Evolutionary conservation across 192 early-diverging fungal species (phyloP), one percentile per base, ranked within the genome.

Genomic region (Backusella westeae): DNA sequence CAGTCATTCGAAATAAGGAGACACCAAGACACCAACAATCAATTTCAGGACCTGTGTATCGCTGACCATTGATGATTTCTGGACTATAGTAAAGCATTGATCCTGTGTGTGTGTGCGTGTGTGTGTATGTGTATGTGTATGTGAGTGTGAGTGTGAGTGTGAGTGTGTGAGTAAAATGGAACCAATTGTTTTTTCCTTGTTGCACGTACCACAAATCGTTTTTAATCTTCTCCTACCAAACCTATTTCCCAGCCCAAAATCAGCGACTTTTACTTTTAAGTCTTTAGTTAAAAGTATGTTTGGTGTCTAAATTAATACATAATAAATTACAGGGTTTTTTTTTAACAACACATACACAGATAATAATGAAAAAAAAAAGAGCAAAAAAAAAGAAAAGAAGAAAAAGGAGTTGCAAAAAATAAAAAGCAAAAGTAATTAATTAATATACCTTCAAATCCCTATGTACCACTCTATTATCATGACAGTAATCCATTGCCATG

Each of bases 11-110:
- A 77, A 94, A 99, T 15, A 99, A 81, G 10, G 95, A 86, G 1
- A 99, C 93, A 9, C 97, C 97, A 14, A 98, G 80, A 36, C 94
- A 96, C 97, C 97, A 99, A 44, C 94, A 91, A 77, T 99, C 97
- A 32, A 99, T 90, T 74, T 99, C 97, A 17, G 97, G 96, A 4
- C 97, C 97, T 71, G 85, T 86, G 79, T 99, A 99, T 32, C 90
- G 92, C 35, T 93, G 91, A 38, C 95, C 95, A 68, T 94, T 87
- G 34, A 97, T 91, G 80, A 98, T 96, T 87, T 98, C 97, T 36
- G 93, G 93, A 34, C 91, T 90, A 32, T 93, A 91, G 75, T 96
- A 98, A 17, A 95, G 93, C 52, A 97, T 87, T 44, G 94, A 95
- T 8, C 91, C 92, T 83, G 3, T 44, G 15, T 46, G 26, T 71